Evolutionary conservation across 129 eudicot species (phyloP), one percentile per base, ranked within the genome.

Genomic region (Lactuca saligna): DNA sequence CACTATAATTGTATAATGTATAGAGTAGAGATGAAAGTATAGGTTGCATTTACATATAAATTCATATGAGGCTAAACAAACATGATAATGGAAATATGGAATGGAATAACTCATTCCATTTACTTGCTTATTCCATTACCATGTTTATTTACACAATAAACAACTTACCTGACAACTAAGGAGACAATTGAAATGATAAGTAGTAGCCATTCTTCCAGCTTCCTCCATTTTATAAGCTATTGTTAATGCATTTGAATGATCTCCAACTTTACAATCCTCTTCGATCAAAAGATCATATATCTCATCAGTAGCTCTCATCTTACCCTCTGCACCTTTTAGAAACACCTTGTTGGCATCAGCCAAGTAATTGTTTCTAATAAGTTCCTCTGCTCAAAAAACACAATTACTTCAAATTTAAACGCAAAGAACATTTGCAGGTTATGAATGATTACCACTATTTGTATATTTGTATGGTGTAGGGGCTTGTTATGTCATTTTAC

Each of bases 211-310:
- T 62, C 98, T 79, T 54, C 98, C 98, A 57, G 95, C 95, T 8
- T 91, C 91, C 84, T 92, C 98, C 98, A 92, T 92, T 80, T 88
- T 91, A 71, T 92, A 92, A n/a, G 98, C 93, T 70, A 92, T 92
- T 58, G 98, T 92, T 38, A 92, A 79, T 41, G 98, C 98, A 82
- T 92, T 92, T 42, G 95, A 82, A 82, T 92, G 98, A 81, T 92
- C 98, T 35, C 98, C 98, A 63, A 46, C 90, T 86, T 85, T 92
- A 74, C 98, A 92, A 72, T 92, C 86, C 68, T 84, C 95, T 78
- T 86, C 86, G 20, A 92, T 92, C 60, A 92, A 56, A 70, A 84
- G 87, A 85, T 92, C 96, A 80, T 92, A 92, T 63, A 92, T 81
- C 77, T 88, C 80, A 77, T 89, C 96, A 35, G 88, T 88, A 59